Conservation (phyloP, 108 stramenopile genomes). For the Asterionellopsis glacialis region DNA sequence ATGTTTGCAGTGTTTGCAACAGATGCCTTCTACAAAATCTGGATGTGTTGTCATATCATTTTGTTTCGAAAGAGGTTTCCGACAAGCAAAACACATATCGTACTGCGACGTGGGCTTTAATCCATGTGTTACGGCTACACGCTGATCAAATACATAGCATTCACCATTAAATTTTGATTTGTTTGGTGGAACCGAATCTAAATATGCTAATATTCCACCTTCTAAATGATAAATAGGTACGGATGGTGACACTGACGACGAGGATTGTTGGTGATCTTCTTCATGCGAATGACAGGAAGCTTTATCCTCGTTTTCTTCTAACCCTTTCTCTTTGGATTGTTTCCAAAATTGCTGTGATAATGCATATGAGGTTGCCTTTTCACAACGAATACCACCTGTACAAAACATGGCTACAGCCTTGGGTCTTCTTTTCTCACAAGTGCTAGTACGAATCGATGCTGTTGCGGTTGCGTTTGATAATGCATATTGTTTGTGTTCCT, state of each 20-base stretch:
- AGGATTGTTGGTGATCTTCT: no score
- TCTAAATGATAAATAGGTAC: conserved; percentile 81
- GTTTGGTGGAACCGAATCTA: conserved; percentile 46
- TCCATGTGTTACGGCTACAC: conserved; percentile 70
- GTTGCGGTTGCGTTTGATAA: conserved; percentile 4
- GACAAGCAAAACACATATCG: conserved; percentile 66
- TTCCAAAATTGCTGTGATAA: neutral
- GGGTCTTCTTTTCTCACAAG: conserved; percentile 17
- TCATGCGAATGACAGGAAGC: no score
- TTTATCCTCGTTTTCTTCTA: no score
- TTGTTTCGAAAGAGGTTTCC: conserved; percentile 47
- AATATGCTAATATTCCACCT: conserved; percentile 83
- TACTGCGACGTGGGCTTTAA: conserved; percentile 45
- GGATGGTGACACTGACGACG: conserved; percentile 24
- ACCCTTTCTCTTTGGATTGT: no score
- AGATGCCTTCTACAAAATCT: conserved; percentile 41
- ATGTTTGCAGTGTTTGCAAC: conserved; percentile 38
- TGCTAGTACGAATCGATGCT: neutral
- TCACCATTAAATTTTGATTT: conserved; percentile 68
- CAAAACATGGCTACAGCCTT: conserved; percentile 93
- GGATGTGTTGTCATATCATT: conserved; percentile 11
- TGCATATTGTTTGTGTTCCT: neutral
- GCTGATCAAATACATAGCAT: conserved; percentile 85
- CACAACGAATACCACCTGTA: conserved; percentile 94
- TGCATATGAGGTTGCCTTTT: conserved; percentile 78